Conservation (phyloP, 352 stramenopile species). For the Globisporangium cylindrosporum region DNA sequence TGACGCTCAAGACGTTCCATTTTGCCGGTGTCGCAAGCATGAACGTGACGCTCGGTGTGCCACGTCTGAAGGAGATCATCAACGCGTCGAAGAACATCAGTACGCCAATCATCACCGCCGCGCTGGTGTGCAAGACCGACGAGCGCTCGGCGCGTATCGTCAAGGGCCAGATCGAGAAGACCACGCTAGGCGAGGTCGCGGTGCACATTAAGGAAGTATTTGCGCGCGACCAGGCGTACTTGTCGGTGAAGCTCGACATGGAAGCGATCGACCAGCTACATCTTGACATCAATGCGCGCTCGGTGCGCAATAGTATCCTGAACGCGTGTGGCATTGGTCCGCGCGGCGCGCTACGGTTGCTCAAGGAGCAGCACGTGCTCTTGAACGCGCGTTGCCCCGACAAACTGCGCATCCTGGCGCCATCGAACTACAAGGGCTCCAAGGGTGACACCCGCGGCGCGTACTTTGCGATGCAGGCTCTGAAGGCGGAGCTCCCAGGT, state of each 20-base stretch:
- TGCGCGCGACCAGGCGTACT: slow-evolving; percentile 90
- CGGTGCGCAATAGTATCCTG: slow-evolving; percentile 92
- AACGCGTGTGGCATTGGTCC: slow-evolving; percentile 70
- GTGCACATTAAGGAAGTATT: slow-evolving; percentile 99
- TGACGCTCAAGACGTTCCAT: slow-evolving; percentile 99
- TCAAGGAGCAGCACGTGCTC: slow-evolving; percentile 86
- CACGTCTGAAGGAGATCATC: slow-evolving; percentile 98
- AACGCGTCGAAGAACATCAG: slow-evolving; percentile 97
- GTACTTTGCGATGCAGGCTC: slow-evolving; percentile 94
- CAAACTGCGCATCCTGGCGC: slow-evolving; percentile 80
- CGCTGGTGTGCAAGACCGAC: slow-evolving; percentile 95
- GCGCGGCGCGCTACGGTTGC: slow-evolving; percentile 60
- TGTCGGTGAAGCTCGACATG: slow-evolving; percentile 98
- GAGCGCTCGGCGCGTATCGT: slow-evolving; percentile 97
- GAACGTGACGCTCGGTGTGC: slow-evolving; percentile 99
- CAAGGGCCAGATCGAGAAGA: slow-evolving; percentile 99
- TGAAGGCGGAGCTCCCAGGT: slow-evolving; percentile 94
- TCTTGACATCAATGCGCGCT: slow-evolving; percentile 91
- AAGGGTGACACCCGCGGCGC: slow-evolving; percentile 71
- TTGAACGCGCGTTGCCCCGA: slow-evolving; percentile 79
- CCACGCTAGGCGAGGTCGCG: slow-evolving; percentile 94
- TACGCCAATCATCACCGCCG: slow-evolving; percentile 99
- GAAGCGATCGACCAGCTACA: slow-evolving; percentile 96
- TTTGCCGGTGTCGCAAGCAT: slow-evolving; percentile 99
- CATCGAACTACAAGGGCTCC: slow-evolving; percentile 85